phyloP scores from a whole-genome alignment of 1,139 yeast species.

The Suhomyces ambrosiae region DNA sequence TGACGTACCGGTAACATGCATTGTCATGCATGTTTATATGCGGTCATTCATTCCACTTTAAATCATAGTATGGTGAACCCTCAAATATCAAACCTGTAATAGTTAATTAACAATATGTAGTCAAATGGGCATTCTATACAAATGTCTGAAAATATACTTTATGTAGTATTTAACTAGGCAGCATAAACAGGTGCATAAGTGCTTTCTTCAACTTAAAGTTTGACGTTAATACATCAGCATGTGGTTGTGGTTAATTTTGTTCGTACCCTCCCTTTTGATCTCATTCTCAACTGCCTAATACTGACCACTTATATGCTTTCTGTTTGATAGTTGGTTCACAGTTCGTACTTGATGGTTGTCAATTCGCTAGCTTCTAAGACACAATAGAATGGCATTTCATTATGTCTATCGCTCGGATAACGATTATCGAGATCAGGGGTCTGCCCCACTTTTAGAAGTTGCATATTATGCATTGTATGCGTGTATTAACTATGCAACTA shows the following conservation, averaged over 20 bases:
- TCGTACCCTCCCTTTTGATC: no score
- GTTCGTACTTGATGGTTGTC: no score
- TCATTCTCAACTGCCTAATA: no score
- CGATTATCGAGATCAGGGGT: conserved; percentile 6
- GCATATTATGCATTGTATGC: not conserved
- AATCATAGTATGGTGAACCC: not conserved
- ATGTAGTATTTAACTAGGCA: no score
- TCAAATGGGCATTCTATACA: no score
- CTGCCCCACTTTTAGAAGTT: conserved; percentile 3
- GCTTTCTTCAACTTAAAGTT: no score
- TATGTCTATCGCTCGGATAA: conserved; percentile 1
- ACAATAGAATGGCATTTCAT: conserved; percentile 7
- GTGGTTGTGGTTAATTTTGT: no score
- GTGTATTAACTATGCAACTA: conserved; percentile 4
- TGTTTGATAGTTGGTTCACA: no score
- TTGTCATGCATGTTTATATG: not conserved
- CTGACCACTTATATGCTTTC: no score
- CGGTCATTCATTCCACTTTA: conserved; percentile 1
- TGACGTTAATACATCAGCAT: no score
- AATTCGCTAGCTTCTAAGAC: not conserved
- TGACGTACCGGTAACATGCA: not conserved
- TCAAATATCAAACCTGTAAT: not conserved
- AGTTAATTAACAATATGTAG: not conserved
- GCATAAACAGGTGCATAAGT: no score
- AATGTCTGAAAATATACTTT: not conserved